Evolutionary conservation across 768 basidiomycete species (phyloP).

Genomic region (Collybiopsis confluens): DNA sequence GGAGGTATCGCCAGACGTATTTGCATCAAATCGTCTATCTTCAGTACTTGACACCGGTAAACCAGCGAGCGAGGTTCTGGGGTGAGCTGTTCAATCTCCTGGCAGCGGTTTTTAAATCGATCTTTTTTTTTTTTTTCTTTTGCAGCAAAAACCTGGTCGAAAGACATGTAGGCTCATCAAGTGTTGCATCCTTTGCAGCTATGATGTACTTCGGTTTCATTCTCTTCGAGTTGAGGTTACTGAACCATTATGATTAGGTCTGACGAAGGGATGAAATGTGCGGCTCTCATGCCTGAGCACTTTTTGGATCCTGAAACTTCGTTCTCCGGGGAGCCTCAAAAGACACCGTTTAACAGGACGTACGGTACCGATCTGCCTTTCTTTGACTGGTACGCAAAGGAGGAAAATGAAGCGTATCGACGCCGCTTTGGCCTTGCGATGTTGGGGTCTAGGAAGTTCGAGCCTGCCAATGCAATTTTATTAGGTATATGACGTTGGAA

Average conservation of each 20-base stretch:
- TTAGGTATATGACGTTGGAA: neutral
- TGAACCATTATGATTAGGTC: slow-evolving; percentile 14
- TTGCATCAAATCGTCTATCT: slow-evolving; percentile 21
- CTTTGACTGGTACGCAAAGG: slow-evolving; percentile 16
- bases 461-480: neutral
- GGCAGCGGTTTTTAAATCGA: neutral
- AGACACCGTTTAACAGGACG: slow-evolving; percentile 8
- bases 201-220: slow-evolving; percentile 14
- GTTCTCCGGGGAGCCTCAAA: slow-evolving; percentile 1
- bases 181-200: slow-evolving; percentile 16
- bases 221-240: slow-evolving; percentile 14
- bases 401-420: slow-evolving; percentile 16
- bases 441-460: slow-evolving; percentile 9
- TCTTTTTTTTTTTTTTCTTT: slow-evolving; percentile 10
- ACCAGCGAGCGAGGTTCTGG: neutral
- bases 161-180: slow-evolving; percentile 17
- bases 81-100: neutral
- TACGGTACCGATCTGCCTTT: slow-evolving; percentile 11
- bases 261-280: slow-evolving; percentile 15
- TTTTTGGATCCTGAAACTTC: slow-evolving; percentile 6
- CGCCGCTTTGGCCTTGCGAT: slow-evolving; percentile 21
- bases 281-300: slow-evolving; percentile 12
- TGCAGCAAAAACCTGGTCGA: slow-evolving; percentile 10
- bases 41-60: slow-evolving; percentile 14
- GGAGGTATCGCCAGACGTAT: slow-evolving; percentile 26